Evolutionary conservation across 768 basidiomycete species (phyloP), one percentile per base, ranked within the genome.

Genomic region (Pisolithus albus): DNA sequence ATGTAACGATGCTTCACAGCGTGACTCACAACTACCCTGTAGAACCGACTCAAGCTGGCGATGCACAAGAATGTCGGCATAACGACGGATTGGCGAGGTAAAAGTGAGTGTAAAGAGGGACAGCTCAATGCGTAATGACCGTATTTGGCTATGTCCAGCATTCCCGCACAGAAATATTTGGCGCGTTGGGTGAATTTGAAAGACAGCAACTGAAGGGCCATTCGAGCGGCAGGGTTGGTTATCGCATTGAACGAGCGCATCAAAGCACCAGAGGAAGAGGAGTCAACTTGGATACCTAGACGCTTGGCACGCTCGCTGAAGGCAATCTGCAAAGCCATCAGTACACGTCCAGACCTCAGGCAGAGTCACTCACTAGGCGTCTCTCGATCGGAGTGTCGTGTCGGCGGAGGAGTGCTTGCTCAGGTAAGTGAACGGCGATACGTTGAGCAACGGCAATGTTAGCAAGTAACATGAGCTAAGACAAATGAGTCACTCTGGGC

Each of bases 101-200:
- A 90, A 90, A 92, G 67, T 92, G 88, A 8, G 88, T 95, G 72
- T 98, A 99, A 41, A 99, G 76, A 16, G 96, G 93, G 5, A 81
- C 74, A 57, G n/a, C 84, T 95, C 58, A 98, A 74, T 0, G 94
- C 85, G 66, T 91, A 98, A 69, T 99, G 96, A 28, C 82, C 72
- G 63, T 98, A 99, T 73, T 97, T 97, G 39, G 93, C 92, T 62
- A 99, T 99, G 69, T 99, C 96, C 59, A 99, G 75, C 95, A 97
- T 97, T 56, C 96, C 96, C 23, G 93, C 82, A 64, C 96, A 99
- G 83, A 98, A 98, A 71, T 99, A 99, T 69, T 93, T 94, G 59
- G 96, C 92, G 47, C 86, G 81, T 53, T 92, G 88, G 54, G 93
- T 97, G n/a, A 92, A 86, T 70, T 96, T 96, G 66, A 81, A 83